Evolutionary conservation across 176 grass and related monocot species (phyloP), one percentile per base, ranked within the genome.

Genomic region (Sorghum bicolor): DNA sequence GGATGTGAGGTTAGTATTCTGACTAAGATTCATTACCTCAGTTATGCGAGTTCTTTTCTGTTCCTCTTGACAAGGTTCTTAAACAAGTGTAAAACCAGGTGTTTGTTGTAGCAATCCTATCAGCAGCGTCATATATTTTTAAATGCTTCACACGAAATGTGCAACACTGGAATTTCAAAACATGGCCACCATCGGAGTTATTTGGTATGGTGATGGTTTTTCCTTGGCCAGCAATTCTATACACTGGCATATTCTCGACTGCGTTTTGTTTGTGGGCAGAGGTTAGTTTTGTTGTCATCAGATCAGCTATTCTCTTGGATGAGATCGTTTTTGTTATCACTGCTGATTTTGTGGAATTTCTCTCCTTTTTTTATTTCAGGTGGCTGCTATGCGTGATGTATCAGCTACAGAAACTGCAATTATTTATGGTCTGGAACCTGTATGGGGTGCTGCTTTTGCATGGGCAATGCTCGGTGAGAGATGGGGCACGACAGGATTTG

Each of bases 361-460:
- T 53, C 10, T 24, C 53, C 70, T 37, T 73, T 34, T 12, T 12
- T 24, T 65, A 70, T 45, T 73, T 82, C 73, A 91, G 89, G 67
- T 91, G 60, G 78, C 67, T 68, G 86, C 86, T 80, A 88, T 91
- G 89, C 72, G 77, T 74, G 67, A 88, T 43, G 89, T 88, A 78
- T 88, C 86, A 58, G 89, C 89, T 73, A 91, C 82, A 77, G 86
- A 91, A 73, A 91, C 86, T 82, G 89, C 89, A 81, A 82, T 91
- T 40, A 91, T 91, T 78, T 88, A 91, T 85, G 89, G 89, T 40
- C 10, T 91, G 72, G 86, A 91, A 74, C 89, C 86, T 28, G 66
- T 88, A 74, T 91, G 89, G 86, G 86, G 89, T 82, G 86, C 82
- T 62, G 86, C 72, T 75, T 91, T 88, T 74, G 86, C 86, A 73